phyloP scores from a whole-genome alignment of 805 yeast genomes.

The Komagataella ulmi region DNA sequence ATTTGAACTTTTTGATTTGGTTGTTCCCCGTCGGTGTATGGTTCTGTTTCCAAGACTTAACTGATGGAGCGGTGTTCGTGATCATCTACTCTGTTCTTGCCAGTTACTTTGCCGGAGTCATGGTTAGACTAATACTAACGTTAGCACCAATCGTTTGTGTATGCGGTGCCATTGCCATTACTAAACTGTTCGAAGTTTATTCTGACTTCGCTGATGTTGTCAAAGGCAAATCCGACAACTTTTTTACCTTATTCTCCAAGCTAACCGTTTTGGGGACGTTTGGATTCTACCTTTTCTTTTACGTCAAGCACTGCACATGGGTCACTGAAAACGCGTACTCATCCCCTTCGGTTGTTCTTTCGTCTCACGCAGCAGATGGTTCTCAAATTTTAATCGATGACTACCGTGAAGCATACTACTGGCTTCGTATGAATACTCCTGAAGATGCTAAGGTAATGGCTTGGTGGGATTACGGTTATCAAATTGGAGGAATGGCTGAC shows the following conservation, averaged over 20 bases:
- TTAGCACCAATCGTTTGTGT: slow-evolving; percentile 95
- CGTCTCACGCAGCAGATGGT: slow-evolving; percentile 79
- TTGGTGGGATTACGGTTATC: slow-evolving; percentile 99
- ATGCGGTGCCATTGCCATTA: slow-evolving; percentile 77
- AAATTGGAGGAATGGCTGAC: slow-evolving; percentile 99
- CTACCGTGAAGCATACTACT: slow-evolving; percentile 96
- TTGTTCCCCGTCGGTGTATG: slow-evolving; percentile 96
- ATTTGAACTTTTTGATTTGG: slow-evolving; percentile 88
- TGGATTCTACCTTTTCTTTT: slow-evolving; percentile 59
- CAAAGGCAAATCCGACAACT: not conserved
- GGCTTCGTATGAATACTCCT: slow-evolving; percentile 96
- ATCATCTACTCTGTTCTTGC: slow-evolving; percentile 88
- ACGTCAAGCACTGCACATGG: slow-evolving; percentile 94
- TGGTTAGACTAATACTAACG: slow-evolving; percentile 96
- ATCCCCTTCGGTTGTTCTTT: slow-evolving; percentile 92
- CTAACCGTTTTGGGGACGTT: slow-evolving; percentile 54
- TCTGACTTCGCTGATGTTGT: slow-evolving; percentile 34
- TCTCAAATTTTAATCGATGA: slow-evolving; percentile 80
- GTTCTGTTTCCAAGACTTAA: slow-evolving; percentile 76
- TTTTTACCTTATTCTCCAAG: slow-evolving; percentile 31
- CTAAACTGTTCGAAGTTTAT: slow-evolving; percentile 74
- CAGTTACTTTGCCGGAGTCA: slow-evolving; percentile 96
- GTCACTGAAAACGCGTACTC: slow-evolving; percentile 93
- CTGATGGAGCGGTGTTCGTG: slow-evolving; percentile 86
- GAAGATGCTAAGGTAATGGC: slow-evolving; percentile 95